Base-by-base conservation (phyloP, 331 rosid genomes). In the Rhamnella rubrinervis region DNA sequence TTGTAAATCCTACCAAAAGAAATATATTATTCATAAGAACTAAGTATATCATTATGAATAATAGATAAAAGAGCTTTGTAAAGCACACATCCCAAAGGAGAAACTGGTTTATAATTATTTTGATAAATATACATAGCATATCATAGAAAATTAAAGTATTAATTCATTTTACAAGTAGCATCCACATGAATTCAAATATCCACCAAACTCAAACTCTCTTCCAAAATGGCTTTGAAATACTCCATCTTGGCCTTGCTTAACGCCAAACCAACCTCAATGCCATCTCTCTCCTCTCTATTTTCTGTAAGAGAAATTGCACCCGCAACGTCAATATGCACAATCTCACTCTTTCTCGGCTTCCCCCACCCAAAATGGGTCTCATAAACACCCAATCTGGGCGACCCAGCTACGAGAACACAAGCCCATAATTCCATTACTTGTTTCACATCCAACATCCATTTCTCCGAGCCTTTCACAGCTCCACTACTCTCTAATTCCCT, bases 331-430 rank as follows among this genome's bases (percentile, higher is more conserved):
- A 77, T 31, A 19, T 84, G 86, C 8, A 73, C 86, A 23, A 66
- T 59, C 60, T 82, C 87, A 6, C 56, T 61, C 55, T 78, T 87
- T 41, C 59, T 65, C 0, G 89, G 90, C 67, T 71, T 84, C 14
- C 90, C 95, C 88, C 86, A 87, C 39, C 96, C 90, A 76, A 90
- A 84, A 85, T 86, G 83, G 11, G 77, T 73, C 13, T 77, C 73
- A 25, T 84, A 88, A 47, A 67, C 71, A 1, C 68, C 81, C 31
- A 82, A 46, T 16, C 55, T 85, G 5, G 91, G 82, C 63, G 89
- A 87, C 2, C 89, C 87, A 0, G 83, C 78, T 10, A 84, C 62
- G 0, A 19, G 0, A 0, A 79, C 1, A 1, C 28, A 0, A 11
- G 26, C 23, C 67, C 67, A 18, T 41, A 6, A 7, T 28, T 61